Evolutionary conservation across 2,329 filamentous ascomycete genomes (phyloP).

Genomic region (Elsinoe batatas): DNA sequence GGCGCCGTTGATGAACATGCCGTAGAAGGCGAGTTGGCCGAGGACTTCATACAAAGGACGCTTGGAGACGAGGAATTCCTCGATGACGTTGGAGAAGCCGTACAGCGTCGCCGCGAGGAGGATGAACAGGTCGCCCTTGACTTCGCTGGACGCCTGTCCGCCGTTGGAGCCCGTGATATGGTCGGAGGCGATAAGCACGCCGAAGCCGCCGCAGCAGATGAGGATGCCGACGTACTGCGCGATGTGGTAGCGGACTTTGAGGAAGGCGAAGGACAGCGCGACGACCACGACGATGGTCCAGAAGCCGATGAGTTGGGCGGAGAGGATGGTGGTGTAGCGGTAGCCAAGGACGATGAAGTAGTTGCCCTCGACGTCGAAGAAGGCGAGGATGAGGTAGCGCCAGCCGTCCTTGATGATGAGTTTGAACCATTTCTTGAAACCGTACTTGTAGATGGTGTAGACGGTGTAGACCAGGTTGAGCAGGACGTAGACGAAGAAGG

Average conservation of each 20-base stretch:
- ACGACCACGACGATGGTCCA: slow-evolving; percentile 96
- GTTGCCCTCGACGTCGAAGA: slow-evolving; percentile 92
- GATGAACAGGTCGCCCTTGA: slow-evolving; percentile 90
- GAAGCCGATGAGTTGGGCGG: slow-evolving; percentile 93
- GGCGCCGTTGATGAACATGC: slow-evolving; percentile 79
- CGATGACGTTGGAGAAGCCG: slow-evolving; percentile 79
- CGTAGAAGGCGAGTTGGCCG: slow-evolving; percentile 81
- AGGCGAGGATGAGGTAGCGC: slow-evolving; percentile 88
- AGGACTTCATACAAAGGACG: slow-evolving; percentile 87
- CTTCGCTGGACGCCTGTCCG: slow-evolving; percentile 53
- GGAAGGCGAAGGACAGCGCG: slow-evolving; percentile 66
- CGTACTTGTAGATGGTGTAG: slow-evolving; percentile 70
- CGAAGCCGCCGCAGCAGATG: slow-evolving; percentile 83
- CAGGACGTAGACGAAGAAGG: slow-evolving; percentile 86
- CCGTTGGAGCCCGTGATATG: slow-evolving; percentile 69
- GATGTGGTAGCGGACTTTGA: slow-evolving; percentile 80
- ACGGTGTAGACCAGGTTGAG: slow-evolving; percentile 73
- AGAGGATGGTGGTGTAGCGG: slow-evolving; percentile 81
- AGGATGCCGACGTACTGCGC: slow-evolving; percentile 80
- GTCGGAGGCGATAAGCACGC: slow-evolving; percentile 76
- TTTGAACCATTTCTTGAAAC: slow-evolving; percentile 57
- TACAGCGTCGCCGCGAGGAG: slow-evolving; percentile 84
- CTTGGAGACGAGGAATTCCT: slow-evolving; percentile 87
- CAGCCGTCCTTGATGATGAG: slow-evolving; percentile 65
- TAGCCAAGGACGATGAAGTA: slow-evolving; percentile 97